Conservation (phyloP, 345 rosid species). For the Toxicodendron radicans region DNA sequence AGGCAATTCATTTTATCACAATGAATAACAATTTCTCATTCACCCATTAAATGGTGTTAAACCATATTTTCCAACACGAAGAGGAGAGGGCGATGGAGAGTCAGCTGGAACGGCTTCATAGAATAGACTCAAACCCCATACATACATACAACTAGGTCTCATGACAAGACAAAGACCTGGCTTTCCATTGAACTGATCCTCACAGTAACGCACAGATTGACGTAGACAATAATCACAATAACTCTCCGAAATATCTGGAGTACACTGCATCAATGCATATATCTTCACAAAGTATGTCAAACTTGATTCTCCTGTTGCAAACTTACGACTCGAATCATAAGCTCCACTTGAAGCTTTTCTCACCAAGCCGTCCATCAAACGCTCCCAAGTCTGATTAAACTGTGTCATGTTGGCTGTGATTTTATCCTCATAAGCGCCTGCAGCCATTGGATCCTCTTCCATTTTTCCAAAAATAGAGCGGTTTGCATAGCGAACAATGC, state of each 20-base stretch:
- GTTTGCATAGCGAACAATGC: slow-evolving; percentile 27
- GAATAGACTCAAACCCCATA: neutral
- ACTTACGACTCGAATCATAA: neutral
- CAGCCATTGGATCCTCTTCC: neutral
- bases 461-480: neutral
- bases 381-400: neutral
- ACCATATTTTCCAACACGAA: too few relatives aligned
- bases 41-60: too few relatives aligned
- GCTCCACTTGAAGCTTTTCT: neutral
- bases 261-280: slow-evolving; percentile 33
- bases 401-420: neutral
- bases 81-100: too few relatives aligned
- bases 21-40: too few relatives aligned
- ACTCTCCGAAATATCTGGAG: slow-evolving; percentile 27
- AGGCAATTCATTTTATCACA: too few relatives aligned
- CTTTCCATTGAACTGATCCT: too few relatives aligned
- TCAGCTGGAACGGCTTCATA: neutral
- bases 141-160: neutral
- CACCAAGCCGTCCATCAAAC: neutral
- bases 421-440: neutral
- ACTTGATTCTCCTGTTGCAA: neutral
- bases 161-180: too few relatives aligned
- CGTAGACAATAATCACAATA: neutral
- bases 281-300: neutral
- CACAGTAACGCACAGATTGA: too few relatives aligned